A percentile compares a stretch with the other conserved stretches of the same genome.
These are phyloP conservation scores for Wickerhamomyces strasburgensis DNA, from an alignment of 805 yeast genomes.

Conservation along the genomic window DNA sequence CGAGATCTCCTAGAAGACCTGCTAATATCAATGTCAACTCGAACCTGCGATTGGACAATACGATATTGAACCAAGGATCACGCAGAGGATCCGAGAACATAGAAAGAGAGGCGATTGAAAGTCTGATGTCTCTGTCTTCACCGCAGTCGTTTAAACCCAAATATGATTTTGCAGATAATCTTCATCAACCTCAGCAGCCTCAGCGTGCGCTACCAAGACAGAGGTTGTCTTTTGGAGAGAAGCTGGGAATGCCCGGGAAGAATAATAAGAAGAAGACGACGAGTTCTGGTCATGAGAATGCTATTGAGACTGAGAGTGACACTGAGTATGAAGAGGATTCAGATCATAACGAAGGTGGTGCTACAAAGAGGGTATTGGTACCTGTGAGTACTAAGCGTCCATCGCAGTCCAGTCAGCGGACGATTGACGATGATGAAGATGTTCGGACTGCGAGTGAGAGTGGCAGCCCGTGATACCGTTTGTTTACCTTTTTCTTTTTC, in stretches of 20 bases:
- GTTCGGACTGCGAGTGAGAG: conserved; percentile 11
- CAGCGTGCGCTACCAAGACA: conserved; percentile 15
- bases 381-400: conserved; percentile 1
- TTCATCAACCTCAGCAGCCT: background rate
- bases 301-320: conserved; percentile 17
- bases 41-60: conserved; percentile 2
- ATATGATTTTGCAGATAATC: conserved; percentile 1
- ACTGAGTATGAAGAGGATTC: conserved; percentile 16
- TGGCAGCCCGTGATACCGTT: conserved; percentile 1
- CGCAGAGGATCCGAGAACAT: conserved; percentile 28
- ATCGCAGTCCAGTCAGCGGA: background rate
- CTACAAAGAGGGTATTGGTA: conserved; percentile 9
- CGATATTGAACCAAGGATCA: conserved; percentile 5
- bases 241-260: too few species aligned
- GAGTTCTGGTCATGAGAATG: conserved; percentile 5
- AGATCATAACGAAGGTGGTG: conserved; percentile 9
- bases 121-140: conserved; percentile 34
- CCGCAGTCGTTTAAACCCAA: conserved; percentile 12
- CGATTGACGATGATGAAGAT: conserved; percentile 10
- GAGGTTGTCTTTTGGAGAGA: conserved; percentile 22
- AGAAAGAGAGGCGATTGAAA: conserved; percentile 32
- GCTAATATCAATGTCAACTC: conserved; percentile 4
- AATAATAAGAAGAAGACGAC: background rate
- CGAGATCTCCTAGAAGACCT: conserved; percentile 27
- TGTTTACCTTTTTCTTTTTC: too few species aligned